A percentile compares a stretch with the other conserved stretches of the same genome.
Evolutionary conservation across 2,329 filamentous ascomycete species (phyloP).

Genomic region (Colletotrichum sidae): DNA sequence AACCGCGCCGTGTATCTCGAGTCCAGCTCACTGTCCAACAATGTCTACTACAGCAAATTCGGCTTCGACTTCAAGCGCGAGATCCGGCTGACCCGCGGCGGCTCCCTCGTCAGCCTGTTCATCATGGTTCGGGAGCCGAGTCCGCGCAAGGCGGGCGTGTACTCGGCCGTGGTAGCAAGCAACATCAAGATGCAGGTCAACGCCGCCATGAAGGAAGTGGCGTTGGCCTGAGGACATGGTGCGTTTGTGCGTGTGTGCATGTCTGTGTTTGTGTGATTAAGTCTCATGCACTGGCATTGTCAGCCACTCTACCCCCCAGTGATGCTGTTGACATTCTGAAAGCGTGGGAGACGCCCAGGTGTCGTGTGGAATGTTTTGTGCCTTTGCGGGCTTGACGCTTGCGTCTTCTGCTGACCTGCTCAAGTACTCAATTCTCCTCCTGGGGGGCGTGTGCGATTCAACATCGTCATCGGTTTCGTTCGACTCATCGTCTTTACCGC

Average conservation of each 20-base stretch:
- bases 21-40: slow-evolving; percentile 77
- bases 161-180: slow-evolving; percentile 46
- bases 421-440: slow-evolving; percentile 22
- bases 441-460: slow-evolving; percentile 25
- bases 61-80: slow-evolving; percentile 76
- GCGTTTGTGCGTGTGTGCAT: not conserved
- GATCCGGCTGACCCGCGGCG: slow-evolving; percentile 70
- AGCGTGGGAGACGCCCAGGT: not conserved
- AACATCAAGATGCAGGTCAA: slow-evolving; percentile 48
- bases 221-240: slow-evolving; percentile 5
- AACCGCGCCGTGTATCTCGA: slow-evolving; percentile 81
- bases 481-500: slow-evolving; percentile 13
- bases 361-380: not conserved
- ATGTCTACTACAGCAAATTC: slow-evolving; percentile 78
- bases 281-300: not conserved
- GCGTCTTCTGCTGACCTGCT: slow-evolving; percentile 30
- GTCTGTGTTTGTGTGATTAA: no score
- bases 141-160: slow-evolving; percentile 42
- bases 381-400: slow-evolving; percentile 12
- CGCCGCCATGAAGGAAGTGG: slow-evolving; percentile 42
- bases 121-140: slow-evolving; percentile 85
- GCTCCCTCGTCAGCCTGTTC: slow-evolving; percentile 73
- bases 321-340: slow-evolving; percentile 6
- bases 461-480: slow-evolving; percentile 16
- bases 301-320: slow-evolving; percentile 15